A percentile compares a stretch with the other conserved stretches of the same genome.
These are phyloP conservation scores for Hsuehochloa calcarea DNA, from an alignment of 176 grass and related monocot genomes.

Conservation along the genomic window DNA sequence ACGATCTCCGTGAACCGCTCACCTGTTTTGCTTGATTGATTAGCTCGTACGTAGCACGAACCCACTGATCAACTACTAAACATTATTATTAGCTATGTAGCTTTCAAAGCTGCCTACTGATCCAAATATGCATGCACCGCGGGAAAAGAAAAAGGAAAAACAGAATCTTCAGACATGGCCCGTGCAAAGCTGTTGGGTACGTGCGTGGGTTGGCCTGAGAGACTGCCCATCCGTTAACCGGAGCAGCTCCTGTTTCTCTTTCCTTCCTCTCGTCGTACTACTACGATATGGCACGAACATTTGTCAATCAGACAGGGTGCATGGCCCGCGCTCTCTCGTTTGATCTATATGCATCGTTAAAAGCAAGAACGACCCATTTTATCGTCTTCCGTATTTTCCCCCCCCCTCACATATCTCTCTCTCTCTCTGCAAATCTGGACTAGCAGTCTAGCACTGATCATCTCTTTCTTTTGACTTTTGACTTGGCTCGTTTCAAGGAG, in stretches of 20 bases:
- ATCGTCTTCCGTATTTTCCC: background rate
- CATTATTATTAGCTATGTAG: too few species aligned
- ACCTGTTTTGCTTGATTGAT: background rate
- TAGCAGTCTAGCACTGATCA: background rate
- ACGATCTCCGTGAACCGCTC: conserved; percentile 65
- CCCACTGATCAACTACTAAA: background rate
- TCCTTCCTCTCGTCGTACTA: background rate
- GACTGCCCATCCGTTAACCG: background rate
- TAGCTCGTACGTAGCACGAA: background rate
- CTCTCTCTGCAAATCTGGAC: background rate
- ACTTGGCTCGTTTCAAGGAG: background rate
- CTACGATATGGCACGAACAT: too few species aligned
- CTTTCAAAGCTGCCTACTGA: too few species aligned
- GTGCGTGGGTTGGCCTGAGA: background rate
- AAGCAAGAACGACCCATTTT: background rate
- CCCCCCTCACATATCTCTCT: background rate
- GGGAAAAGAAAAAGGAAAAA: background rate
- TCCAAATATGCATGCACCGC: too few species aligned
- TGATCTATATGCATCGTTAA: too few species aligned
- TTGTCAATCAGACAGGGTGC: too few species aligned
- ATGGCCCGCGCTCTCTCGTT: too few species aligned
- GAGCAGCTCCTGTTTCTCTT: background rate
- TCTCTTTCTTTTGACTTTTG: background rate
- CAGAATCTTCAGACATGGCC: background rate
- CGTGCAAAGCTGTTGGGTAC: background rate